Percentiles rank a stretch among this genome's conserved stretches.
phyloP scores from a whole-genome alignment of 768 basidiomycete genomes.

The Mycena sanguinolenta region DNA sequence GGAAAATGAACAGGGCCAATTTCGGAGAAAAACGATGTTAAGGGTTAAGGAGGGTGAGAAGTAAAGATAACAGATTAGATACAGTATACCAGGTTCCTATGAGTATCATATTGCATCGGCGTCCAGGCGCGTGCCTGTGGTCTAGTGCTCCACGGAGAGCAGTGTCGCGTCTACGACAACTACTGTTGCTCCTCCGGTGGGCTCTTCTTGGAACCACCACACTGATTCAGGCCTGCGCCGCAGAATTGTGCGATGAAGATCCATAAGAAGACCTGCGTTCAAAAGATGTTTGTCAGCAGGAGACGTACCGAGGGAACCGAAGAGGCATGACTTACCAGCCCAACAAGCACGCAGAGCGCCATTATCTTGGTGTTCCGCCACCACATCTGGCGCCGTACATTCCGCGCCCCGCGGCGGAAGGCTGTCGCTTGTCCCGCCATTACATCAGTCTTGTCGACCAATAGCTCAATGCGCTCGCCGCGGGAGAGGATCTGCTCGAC shows the following conservation, averaged over 20 bases:
- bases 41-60: conserved; percentile 2
- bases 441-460: conserved; percentile 97
- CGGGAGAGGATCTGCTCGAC: conserved; percentile 95
- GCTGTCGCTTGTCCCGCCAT: conserved; percentile 96
- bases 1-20: not conserved
- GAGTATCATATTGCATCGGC: not conserved
- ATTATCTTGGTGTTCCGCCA: conserved; percentile 85
- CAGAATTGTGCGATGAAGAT: conserved; percentile 91
- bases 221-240: conserved; percentile 83
- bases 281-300: not conserved
- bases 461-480: conserved; percentile 94
- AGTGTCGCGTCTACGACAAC: not conserved
- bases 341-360: conserved; percentile 79
- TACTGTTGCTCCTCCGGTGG: not conserved
- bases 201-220: conserved; percentile 58
- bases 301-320: not conserved
- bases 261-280: conserved; percentile 78
- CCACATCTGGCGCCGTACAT: conserved; percentile 89
- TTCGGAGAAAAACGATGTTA: not conserved
- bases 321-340: conserved; percentile 61
- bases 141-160: not conserved
- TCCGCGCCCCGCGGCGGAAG: conserved; percentile 90
- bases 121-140: conserved; percentile 10
- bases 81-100: conserved; percentile 19
- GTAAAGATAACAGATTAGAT: conserved; percentile 24